Evolutionary conservation across 2,329 filamentous ascomycete genomes (phyloP).

Genomic region (Geoglossum cookeanum): DNA sequence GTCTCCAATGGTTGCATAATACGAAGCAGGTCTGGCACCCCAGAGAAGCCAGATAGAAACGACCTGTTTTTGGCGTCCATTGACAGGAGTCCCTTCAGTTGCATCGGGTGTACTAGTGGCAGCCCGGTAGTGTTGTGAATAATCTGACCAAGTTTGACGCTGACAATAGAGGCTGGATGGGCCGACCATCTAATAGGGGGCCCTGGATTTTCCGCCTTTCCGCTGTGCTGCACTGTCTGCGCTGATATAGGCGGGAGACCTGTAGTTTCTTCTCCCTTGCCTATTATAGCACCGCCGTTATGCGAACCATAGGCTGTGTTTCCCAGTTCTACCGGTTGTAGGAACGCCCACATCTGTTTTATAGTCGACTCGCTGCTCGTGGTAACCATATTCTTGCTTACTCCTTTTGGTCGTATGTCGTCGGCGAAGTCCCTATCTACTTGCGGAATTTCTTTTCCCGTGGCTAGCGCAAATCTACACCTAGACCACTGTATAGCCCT

Average conservation of each 20-base stretch:
- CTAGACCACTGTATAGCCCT: neutral
- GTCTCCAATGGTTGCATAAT: neutral
- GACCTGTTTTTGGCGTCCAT: neutral
- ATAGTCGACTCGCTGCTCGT: neutral
- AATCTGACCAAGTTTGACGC: neutral
- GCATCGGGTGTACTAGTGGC: neutral
- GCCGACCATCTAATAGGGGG: neutral
- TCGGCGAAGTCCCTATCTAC: neutral
- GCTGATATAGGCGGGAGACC: neutral
- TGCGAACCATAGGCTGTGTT: neutral
- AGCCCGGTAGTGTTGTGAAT: neutral
- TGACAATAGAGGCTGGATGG: neutral
- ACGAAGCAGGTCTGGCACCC: neutral
- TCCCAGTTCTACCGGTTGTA: neutral
- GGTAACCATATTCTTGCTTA: neutral
- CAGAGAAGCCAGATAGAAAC: neutral
- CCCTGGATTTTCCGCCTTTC: neutral
- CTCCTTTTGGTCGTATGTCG: neutral
- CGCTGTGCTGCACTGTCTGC: neutral
- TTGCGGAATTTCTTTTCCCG: neutral
- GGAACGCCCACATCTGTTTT: neutral
- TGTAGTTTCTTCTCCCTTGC: neutral
- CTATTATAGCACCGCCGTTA: neutral
- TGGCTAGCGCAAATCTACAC: neutral
- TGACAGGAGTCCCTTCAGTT: neutral